Percentiles rank a stretch among this genome's conserved stretches.
phyloP scores from a whole-genome alignment of 768 basidiomycete species.

The Pleurotus eryngii region DNA sequence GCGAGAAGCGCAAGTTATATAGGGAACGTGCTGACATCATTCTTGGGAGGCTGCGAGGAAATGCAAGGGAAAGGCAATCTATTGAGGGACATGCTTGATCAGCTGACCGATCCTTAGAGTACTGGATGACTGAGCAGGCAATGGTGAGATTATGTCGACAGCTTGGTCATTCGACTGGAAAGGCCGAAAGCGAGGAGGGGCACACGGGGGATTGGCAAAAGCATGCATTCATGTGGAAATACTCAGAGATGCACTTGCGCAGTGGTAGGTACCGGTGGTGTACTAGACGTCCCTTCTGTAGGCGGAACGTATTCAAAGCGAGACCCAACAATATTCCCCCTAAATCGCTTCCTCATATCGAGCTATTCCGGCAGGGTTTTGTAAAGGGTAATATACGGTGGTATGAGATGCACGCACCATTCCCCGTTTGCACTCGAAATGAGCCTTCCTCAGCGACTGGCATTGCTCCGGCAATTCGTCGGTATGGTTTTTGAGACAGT shows the following conservation, averaged over 20 bases:
- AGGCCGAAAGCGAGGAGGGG: too few species aligned
- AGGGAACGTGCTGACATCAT: slow-evolving; percentile 4
- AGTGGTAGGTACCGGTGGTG: too few species aligned
- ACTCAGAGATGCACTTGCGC: slow-evolving; percentile 7
- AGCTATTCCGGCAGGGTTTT: slow-evolving; percentile 37
- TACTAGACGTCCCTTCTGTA: slow-evolving; percentile 12
- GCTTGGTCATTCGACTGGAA: too few species aligned
- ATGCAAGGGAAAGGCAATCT: too few species aligned
- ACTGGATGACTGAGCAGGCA: too few species aligned
- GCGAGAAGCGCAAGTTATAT: neutral
- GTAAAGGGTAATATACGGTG: neutral
- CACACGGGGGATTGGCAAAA: too few species aligned
- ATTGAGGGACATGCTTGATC: neutral
- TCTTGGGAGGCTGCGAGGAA: too few species aligned
- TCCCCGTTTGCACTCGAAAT: slow-evolving; percentile 88
- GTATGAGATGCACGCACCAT: slow-evolving; percentile 53
- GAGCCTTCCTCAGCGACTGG: slow-evolving; percentile 71
- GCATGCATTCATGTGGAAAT: slow-evolving; percentile 7
- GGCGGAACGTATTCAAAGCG: slow-evolving; percentile 42
- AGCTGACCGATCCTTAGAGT: neutral
- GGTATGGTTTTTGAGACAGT: slow-evolving; percentile 74
- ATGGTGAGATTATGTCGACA: too few species aligned
- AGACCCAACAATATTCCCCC: slow-evolving; percentile 65
- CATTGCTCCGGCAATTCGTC: slow-evolving; percentile 81
- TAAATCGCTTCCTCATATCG: slow-evolving; percentile 82